phyloP scores from a whole-genome alignment of 306 rosid species.

The Trifolium repens region DNA sequence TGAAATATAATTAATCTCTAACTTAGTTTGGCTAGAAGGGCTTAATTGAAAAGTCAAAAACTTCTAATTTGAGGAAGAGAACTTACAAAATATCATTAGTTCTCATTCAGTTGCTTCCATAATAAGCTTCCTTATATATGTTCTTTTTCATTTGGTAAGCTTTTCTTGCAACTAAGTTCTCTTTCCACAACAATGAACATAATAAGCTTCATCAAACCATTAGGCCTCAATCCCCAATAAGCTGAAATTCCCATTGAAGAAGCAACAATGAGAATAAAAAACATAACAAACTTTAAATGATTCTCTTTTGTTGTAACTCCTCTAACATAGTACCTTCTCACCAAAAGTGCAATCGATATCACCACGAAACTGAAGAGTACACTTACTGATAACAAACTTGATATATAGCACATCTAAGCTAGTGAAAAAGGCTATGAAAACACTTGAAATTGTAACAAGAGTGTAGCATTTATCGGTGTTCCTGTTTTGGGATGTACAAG shows the following conservation, averaged over 20 bases:
- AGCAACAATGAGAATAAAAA: constrained; percentile 61
- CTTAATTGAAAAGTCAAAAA: too few relatives aligned
- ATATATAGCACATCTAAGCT: constrained; percentile 61
- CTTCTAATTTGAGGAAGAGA: too few relatives aligned
- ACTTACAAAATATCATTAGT: too few relatives aligned
- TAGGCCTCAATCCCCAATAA: constrained; percentile 63
- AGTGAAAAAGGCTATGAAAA: constrained; percentile 67
- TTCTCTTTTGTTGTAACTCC: constrained; percentile 56
- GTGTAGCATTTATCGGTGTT: constrained; percentile 81
- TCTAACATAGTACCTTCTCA: constrained; percentile 75
- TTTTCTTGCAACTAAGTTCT: too few relatives aligned
- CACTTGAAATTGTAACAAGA: constrained; percentile 54
- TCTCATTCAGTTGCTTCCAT: too few relatives aligned
- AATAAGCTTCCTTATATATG: too few relatives aligned
- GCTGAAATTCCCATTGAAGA: constrained; percentile 74
- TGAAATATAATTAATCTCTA: too few relatives aligned
- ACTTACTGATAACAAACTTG: constrained; percentile 73
- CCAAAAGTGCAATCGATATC: constrained; percentile 78
- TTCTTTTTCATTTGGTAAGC: too few relatives aligned
- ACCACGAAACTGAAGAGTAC: constrained; percentile 70
- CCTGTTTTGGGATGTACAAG: constrained; percentile 80
- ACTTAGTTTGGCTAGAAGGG: too few relatives aligned
- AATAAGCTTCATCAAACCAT: constrained; percentile 32
- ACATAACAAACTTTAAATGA: constrained; percentile 53
- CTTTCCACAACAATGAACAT: too few relatives aligned